Conservation (phyloP, 169 alveolate genomes). For the Babesia ovis region DNA sequence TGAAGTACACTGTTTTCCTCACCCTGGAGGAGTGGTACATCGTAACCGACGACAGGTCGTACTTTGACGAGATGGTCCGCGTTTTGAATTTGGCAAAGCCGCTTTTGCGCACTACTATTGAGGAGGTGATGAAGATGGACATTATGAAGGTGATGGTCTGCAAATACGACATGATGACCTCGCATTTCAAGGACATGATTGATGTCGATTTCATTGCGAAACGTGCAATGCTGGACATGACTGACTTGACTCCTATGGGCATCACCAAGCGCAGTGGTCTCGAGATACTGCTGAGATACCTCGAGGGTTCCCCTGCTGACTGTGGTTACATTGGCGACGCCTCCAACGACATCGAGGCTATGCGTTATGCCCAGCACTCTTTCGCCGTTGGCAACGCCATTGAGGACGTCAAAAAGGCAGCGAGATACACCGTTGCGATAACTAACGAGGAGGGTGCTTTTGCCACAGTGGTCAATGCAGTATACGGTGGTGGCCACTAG, state of each 20-base stretch:
- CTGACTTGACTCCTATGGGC: constrained; percentile 39
- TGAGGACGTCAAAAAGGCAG: constrained; percentile 35
- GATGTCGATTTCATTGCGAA: constrained; percentile 34
- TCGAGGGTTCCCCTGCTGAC: constrained; percentile 36
- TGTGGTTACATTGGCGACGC: constrained; percentile 63
- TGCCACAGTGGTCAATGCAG: constrained; percentile 9
- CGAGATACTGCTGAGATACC: constrained; percentile 1
- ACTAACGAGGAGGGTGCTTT: constrained; percentile 49
- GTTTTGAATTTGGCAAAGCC: not conserved
- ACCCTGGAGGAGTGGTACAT: constrained; percentile 10
- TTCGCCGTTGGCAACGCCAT: constrained; percentile 59
- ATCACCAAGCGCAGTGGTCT: constrained; percentile 61
- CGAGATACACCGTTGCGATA: constrained; percentile 22
- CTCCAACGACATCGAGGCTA: constrained; percentile 54
- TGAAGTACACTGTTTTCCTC: constrained; percentile 13
- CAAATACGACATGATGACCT: not conserved
- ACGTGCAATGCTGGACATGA: constrained; percentile 11
- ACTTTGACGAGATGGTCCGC: constrained; percentile 3
- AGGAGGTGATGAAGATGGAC: not conserved
- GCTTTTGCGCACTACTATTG: not conserved
- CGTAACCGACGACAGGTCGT: constrained; percentile 22
- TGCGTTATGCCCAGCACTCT: constrained; percentile 33
- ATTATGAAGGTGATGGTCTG: constrained; percentile 11
- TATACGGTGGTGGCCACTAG: no score
- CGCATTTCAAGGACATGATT: not conserved